These are phyloP conservation scores for Rhynchosporium graminicola DNA, from an alignment of 2,329 filamentous ascomycete species.

Conservation along the genomic window DNA sequence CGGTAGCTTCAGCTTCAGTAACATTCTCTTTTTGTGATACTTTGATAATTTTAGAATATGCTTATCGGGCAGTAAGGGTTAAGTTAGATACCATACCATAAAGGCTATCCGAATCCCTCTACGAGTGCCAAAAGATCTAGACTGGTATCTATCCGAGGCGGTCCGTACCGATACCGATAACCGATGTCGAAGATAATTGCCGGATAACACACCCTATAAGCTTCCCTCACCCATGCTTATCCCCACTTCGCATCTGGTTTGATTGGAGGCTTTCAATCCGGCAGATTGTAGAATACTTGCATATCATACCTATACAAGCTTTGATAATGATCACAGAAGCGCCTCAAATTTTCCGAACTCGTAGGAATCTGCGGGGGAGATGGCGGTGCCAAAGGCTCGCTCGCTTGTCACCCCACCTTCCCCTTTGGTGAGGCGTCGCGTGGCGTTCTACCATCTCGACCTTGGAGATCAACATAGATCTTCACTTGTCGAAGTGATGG, in stretches of 20 bases:
- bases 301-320: not conserved
- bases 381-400: slow-evolving; percentile 4
- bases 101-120: too few species aligned
- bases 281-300: not conserved
- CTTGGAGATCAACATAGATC: not conserved
- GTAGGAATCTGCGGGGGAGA: not conserved
- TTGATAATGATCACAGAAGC: not conserved
- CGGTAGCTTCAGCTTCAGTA: too few species aligned
- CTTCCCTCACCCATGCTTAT: not conserved
- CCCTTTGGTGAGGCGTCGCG: not conserved
- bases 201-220: slow-evolving; percentile 4
- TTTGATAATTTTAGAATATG: too few species aligned
- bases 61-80: too few species aligned
- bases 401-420: slow-evolving; percentile 1
- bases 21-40: too few species aligned
- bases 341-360: not conserved
- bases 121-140: not conserved
- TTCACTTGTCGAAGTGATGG: too few species aligned
- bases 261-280: not conserved
- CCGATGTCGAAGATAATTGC: not conserved
- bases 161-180: not conserved
- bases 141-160: not conserved
- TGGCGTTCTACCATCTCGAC: not conserved
- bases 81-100: too few species aligned
- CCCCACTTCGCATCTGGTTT: not conserved